Evolutionary conservation across 768 basidiomycete species (phyloP), one percentile per base, ranked within the genome.

Genomic region (Leccinum aurantiacum): DNA sequence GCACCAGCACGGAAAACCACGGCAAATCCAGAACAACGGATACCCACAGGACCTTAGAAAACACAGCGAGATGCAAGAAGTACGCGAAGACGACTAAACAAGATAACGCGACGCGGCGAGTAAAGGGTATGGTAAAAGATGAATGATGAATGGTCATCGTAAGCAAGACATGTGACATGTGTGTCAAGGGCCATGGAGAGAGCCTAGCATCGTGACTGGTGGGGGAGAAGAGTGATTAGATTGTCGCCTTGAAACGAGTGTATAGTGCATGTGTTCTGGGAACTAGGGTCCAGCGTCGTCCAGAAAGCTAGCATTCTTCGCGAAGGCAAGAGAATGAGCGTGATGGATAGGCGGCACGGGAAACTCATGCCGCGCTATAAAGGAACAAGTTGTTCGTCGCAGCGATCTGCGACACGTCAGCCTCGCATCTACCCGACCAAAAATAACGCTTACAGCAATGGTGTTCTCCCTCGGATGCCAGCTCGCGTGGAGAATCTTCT

Each of bases 381-480:
- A 73, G 69, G 63, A 73, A 73, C 64, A 73, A 24, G 55, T 75
- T 75, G 69, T 74, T 75, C 68, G 95, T 98, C 47, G 95, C 95
- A 54, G 95, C 95, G 72, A 98, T 95, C 93, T 95, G 66, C 13
- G 38, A 15, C 24, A 52, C 10, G 44, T 70, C 41, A 71, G 57
- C 48, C 9, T 35, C 19, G 13, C 5, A n/a, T 54, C 47, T n/a
- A n/a, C 4, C 13, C 24, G n/a, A 17, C 17, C 14, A 41, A 31
- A 29, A 51, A 57, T 24, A 46, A 41, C 6, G 82, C 91, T 71
- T 68, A 95, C 94, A 68, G 95, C 95, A 72, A 99, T 98, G 50
- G 96, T 98, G 76, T 95, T 94, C 81, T 99, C 97, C 73, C 87
- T 81, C 51, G 97, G 97, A 82, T 99, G 97, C 97, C 97, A 99